Base-by-base conservation (phyloP, 2,329 filamentous ascomycete species). In the Aspergillus ibericus region DNA sequence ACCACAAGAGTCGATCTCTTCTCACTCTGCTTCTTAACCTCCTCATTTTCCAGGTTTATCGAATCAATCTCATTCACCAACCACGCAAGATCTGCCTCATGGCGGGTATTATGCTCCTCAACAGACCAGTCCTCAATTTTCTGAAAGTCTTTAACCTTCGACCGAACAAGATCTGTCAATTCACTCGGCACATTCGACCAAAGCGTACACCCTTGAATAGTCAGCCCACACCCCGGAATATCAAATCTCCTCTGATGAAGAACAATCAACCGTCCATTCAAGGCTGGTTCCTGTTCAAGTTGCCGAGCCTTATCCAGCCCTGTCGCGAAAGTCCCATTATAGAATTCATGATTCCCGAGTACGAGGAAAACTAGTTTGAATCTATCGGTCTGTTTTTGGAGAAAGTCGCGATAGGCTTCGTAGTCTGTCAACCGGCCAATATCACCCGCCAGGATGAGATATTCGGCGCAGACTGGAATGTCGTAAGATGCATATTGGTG, bases 121-220 rank as follows among this genome's bases (percentile, higher is more conserved):
- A 82, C 69, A 0, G 75, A 79, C 84, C 84, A 88, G 4, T 67
- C 71, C 15, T 69, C 40, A n/a, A 87, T 86, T 27, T 78, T 76
- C 25, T 78, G 72, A 53, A 85, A 87, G 67, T 88, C 85, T 18
- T 77, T 79, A 9, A 86, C 73, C 58, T 75, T 81, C 34, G 69
- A 68, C 25, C 71, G 48, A 13, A 87, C 79, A 4, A 77, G 65
- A 0, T 69, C 68, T 10, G 64, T 70, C 4, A 74, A 72, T 5
- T 76, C 69, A 0, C 74, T 61, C 0, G 80, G 74, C 5, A 88
- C 77, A 0, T 70, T 62, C 1, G 83, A 85, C 81, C 84, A 86
- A 0, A 88, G 74, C 1, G 83, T 85, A 61, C 82, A 86, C 5
- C 85, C 85, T 1, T 87, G 69, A 2, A 87, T 70, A 2, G 79